These are phyloP conservation scores for Nyctanthes arbortristis DNA, from an alignment of 257 asterid species.

Conservation along the genomic window DNA sequence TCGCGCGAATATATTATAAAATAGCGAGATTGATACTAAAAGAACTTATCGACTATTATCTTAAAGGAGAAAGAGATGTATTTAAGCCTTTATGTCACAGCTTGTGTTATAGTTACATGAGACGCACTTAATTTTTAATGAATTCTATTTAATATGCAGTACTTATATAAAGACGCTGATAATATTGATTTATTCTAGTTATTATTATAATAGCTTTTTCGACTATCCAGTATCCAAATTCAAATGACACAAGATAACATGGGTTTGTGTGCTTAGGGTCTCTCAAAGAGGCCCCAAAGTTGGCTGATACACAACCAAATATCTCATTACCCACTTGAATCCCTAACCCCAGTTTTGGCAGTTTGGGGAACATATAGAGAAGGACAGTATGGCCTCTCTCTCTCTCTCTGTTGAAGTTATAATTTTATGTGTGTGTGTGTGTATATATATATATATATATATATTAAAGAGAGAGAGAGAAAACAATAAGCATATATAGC, in stretches of 20 bases:
- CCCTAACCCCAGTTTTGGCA: constrained; percentile 44
- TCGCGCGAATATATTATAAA: background rate
- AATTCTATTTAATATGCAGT: too few relatives aligned
- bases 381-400: constrained; percentile 37
- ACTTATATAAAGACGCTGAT: too few relatives aligned
- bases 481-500: too few relatives aligned
- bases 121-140: too few relatives aligned
- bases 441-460: background rate
- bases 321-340: constrained; percentile 49
- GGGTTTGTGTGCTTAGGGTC: constrained; percentile 53
- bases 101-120: too few relatives aligned
- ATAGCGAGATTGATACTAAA: background rate
- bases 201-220: too few relatives aligned
- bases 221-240: constrained; percentile 6
- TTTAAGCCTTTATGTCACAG: background rate
- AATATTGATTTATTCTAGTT: too few relatives aligned
- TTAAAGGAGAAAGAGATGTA: background rate
- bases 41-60: background rate
- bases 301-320: constrained; percentile 32
- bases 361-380: constrained; percentile 45
- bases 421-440: too few relatives aligned
- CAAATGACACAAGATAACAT: constrained; percentile 44
- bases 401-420: too few relatives aligned
- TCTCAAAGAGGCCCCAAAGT: constrained; percentile 53
- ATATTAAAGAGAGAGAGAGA: too few relatives aligned